A percentile compares a stretch with the other conserved stretches of the same genome.
phyloP scores from a whole-genome alignment of 345 rosid genomes.

The Conringia planisiliqua region DNA sequence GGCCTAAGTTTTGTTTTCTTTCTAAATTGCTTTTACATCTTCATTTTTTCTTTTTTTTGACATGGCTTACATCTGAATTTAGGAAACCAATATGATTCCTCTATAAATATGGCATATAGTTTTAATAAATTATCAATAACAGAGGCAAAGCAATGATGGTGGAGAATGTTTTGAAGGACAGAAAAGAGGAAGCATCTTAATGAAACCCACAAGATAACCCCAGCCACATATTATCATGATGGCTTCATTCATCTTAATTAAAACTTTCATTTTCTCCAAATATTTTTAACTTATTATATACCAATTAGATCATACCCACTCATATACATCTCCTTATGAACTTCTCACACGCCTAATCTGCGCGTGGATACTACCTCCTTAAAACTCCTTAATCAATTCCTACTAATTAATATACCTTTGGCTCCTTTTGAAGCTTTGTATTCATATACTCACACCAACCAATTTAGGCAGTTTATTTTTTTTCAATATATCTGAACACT shows the following conservation, averaged over 20 bases:
- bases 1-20: neutral
- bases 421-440: neutral
- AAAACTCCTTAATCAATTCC: neutral
- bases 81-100: neutral
- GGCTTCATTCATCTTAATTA: conserved; percentile 8
- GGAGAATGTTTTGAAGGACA: conserved; percentile 33
- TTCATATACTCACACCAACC: neutral
- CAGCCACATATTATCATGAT: conserved; percentile 41
- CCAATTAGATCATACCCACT: conserved; percentile 35
- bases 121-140: neutral
- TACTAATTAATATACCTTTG: neutral
- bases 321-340: conserved; percentile 6
- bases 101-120: neutral
- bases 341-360: neutral
- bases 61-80: neutral
- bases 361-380: conserved; percentile 14
- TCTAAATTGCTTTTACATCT: neutral
- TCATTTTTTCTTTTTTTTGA: neutral
- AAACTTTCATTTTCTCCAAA: conserved; percentile 23
- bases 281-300: conserved; percentile 26
- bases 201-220: conserved; percentile 40
- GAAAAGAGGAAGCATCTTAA: conserved; percentile 35
- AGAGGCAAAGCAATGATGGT: conserved; percentile 28
- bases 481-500: neutral
- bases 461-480: neutral